Conservation (phyloP, 176 grass and related monocot genomes). For the Lolium rigidum region DNA sequence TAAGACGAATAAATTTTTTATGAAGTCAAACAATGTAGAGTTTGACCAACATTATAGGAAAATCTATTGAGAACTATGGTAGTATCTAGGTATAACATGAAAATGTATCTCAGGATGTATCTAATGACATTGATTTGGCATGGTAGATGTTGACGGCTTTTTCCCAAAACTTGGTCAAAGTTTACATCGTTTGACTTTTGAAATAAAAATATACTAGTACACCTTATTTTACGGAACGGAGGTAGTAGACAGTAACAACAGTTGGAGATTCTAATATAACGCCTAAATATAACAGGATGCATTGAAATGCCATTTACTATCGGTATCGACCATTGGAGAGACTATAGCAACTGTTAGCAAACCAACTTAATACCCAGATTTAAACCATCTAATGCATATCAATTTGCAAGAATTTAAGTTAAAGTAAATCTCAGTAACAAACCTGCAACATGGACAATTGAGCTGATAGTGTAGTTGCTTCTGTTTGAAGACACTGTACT, state of each 20-base stretch:
- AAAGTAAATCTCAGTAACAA: slow-evolving; percentile 39
- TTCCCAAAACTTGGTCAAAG: no score
- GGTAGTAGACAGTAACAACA: background rate
- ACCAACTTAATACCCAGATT: background rate
- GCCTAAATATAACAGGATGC: background rate
- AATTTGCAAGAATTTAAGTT: background rate
- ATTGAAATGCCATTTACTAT: slow-evolving; percentile 10
- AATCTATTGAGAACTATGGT: no score
- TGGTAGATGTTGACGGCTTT: no score
- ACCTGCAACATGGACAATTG: slow-evolving; percentile 90
- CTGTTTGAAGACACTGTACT: slow-evolving; percentile 83
- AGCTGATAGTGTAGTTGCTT: slow-evolving; percentile 87
- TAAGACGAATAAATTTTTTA: no score
- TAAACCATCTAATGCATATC: slow-evolving; percentile 9
- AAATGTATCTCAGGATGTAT: no score
- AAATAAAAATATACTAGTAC: no score
- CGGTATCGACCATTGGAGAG: background rate
- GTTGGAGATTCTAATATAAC: slow-evolving; percentile 1
- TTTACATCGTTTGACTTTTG: no score
- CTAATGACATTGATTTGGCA: no score
- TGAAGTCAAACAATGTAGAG: no score
- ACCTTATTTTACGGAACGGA: no score
- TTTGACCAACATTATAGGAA: no score
- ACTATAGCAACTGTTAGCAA: slow-evolving; percentile 5
- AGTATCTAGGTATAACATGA: no score